Evolutionary conservation across 768 basidiomycete genomes (phyloP).

Genomic region (Pleurotus salmoneostramineus): DNA sequence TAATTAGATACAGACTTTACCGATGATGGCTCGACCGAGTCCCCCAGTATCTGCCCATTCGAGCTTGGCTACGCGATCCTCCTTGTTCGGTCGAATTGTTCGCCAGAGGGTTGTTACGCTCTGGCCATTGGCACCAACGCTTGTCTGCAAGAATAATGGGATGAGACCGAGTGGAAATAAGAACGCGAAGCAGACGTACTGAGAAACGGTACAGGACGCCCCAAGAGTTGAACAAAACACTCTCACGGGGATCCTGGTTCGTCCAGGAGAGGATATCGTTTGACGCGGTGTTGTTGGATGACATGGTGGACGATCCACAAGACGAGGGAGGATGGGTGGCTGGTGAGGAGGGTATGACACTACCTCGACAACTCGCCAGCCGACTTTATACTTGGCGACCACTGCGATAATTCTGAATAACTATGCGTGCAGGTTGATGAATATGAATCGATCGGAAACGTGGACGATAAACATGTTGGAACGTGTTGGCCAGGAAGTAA

Average conservation of each 20-base stretch:
- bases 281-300: slow-evolving; percentile 39
- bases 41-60: slow-evolving; percentile 84
- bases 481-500: slow-evolving; percentile 73
- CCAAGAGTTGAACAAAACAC: slow-evolving; percentile 77
- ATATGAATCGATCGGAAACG: slow-evolving; percentile 70
- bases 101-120: slow-evolving; percentile 78
- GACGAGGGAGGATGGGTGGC: slow-evolving; percentile 18
- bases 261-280: slow-evolving; percentile 85
- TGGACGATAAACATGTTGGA: slow-evolving; percentile 71
- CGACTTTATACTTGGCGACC: not conserved
- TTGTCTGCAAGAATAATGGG: slow-evolving; percentile 49
- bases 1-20: slow-evolving; percentile 52
- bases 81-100: slow-evolving; percentile 78
- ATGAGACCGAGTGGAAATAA: slow-evolving; percentile 13
- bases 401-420: slow-evolving; percentile 18
- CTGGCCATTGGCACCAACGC: slow-evolving; percentile 55
- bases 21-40: slow-evolving; percentile 81
- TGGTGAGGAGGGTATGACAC: slow-evolving; percentile 10
- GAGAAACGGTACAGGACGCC: slow-evolving; percentile 75
- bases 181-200: slow-evolving; percentile 11
- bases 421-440: slow-evolving; percentile 47
- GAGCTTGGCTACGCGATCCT: slow-evolving; percentile 84
- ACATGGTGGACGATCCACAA: slow-evolving; percentile 24
- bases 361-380: slow-evolving; percentile 6
- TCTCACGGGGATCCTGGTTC: slow-evolving; percentile 81